Conservation (phyloP, 2,329 filamentous ascomycete genomes). For the Aspergillus japonicus region DNA sequence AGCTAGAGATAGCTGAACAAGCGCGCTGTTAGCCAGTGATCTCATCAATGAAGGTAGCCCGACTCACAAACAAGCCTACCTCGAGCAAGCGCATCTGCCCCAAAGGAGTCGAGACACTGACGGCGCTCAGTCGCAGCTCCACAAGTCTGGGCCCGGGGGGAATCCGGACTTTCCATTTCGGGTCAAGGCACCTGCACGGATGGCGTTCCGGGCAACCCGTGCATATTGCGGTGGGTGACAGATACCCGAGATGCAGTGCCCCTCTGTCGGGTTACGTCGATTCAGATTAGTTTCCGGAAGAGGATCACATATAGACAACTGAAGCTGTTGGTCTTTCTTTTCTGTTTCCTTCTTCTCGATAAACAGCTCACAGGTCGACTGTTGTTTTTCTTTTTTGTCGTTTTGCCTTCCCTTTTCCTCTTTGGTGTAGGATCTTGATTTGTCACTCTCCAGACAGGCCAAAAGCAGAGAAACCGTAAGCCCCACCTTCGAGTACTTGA, state of each 20-base stretch:
- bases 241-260: constrained; percentile 22
- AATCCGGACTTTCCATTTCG: constrained; percentile 7
- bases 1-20: neutral
- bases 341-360: neutral
- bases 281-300: constrained; percentile 8
- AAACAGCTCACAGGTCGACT: neutral
- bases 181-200: constrained; percentile 6
- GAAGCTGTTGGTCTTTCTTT: neutral
- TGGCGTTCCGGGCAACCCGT: constrained; percentile 12
- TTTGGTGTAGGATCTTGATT: neutral
- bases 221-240: constrained; percentile 22
- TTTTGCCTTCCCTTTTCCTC: neutral
- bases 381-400: neutral
- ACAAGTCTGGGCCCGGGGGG: constrained; percentile 24
- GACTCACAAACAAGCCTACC: neutral
- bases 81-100: neutral
- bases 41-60: neutral
- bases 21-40: neutral
- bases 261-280: constrained; percentile 29
- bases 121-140: constrained; percentile 6
- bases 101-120: neutral
- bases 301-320: constrained; percentile 7
- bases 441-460: neutral
- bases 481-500: constrained; percentile 4
- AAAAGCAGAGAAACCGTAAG: neutral